Conservation (phyloP, 2,329 filamentous ascomycete genomes). For the Pyrenophora graminea region DNA sequence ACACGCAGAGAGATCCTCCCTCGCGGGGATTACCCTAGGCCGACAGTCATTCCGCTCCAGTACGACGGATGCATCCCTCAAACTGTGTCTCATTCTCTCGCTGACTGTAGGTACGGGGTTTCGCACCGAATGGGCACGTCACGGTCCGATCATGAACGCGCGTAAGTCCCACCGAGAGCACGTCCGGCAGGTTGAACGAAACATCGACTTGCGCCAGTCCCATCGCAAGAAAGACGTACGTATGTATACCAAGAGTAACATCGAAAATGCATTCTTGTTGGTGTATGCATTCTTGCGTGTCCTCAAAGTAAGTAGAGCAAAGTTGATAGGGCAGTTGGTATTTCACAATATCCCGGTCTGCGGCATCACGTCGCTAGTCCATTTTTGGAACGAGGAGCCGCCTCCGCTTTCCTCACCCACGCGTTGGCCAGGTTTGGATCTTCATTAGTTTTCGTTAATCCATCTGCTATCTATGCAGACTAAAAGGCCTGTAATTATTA, state of each 20-base stretch:
- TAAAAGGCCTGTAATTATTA: too few relatives aligned
- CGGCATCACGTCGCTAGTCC: slow-evolving; percentile 1
- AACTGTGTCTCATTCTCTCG: neutral
- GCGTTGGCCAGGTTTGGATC: too few relatives aligned
- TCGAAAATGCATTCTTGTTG: neutral
- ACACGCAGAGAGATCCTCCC: neutral
- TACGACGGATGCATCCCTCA: too few relatives aligned
- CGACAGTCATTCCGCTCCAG: neutral
- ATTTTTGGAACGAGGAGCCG: too few relatives aligned
- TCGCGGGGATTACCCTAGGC: neutral
- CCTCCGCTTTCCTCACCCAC: too few relatives aligned
- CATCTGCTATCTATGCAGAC: too few relatives aligned
- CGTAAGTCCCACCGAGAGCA: slow-evolving; percentile 4
- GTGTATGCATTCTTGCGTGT: neutral
- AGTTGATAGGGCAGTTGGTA: neutral
- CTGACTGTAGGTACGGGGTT: neutral
- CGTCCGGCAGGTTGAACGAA: too few relatives aligned
- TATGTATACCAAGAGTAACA: neutral
- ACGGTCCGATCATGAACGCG: slow-evolving; percentile 12
- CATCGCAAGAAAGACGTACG: too few relatives aligned
- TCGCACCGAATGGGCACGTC: slow-evolving; percentile 6
- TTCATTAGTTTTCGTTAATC: too few relatives aligned
- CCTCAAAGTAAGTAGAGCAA: neutral
- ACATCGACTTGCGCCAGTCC: neutral
- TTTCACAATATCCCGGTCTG: neutral